phyloP scores from a whole-genome alignment of 805 yeast species.

The Candida germanica region DNA sequence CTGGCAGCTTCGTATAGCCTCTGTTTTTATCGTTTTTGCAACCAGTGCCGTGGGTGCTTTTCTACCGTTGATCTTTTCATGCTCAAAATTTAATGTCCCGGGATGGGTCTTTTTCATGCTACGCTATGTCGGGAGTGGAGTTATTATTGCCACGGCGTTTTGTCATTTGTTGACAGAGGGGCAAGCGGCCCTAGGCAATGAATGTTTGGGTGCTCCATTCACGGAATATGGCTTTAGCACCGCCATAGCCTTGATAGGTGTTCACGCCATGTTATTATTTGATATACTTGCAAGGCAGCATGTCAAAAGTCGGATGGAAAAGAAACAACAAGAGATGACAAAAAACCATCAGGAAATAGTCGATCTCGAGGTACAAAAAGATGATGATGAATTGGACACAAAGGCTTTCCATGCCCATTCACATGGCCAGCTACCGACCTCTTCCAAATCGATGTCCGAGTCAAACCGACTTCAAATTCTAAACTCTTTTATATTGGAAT shows the following conservation, averaged over 20 bases:
- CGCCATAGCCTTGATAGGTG: slow-evolving; percentile 48
- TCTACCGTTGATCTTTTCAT: slow-evolving; percentile 62
- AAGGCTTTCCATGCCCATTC: too few relatives aligned
- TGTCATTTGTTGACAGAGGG: slow-evolving; percentile 74
- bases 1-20: slow-evolving; percentile 52
- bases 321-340: slow-evolving; percentile 14
- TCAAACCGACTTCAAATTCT: slow-evolving; percentile 55
- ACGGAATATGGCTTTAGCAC: slow-evolving; percentile 52
- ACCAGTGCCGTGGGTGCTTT: slow-evolving; percentile 54
- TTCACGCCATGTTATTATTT: slow-evolving; percentile 48
- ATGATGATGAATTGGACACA: neutral
- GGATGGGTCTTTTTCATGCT: slow-evolving; percentile 62
- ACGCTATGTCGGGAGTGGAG: slow-evolving; percentile 81
- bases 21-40: slow-evolving; percentile 58
- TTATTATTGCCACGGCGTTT: slow-evolving; percentile 77
- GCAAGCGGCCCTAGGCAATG: slow-evolving; percentile 48
- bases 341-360: slow-evolving; percentile 11
- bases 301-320: slow-evolving; percentile 16
- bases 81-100: slow-evolving; percentile 57
- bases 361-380: slow-evolving; percentile 11
- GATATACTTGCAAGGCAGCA: slow-evolving; percentile 45
- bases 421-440: too few relatives aligned
- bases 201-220: slow-evolving; percentile 62
- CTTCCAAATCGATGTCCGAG: too few relatives aligned
- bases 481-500: slow-evolving; percentile 53